Percentiles rank a stretch among this genome's conserved stretches.
phyloP scores from a whole-genome alignment of 495 filamentous ascomycete species.

The Tuber umbilicatum region DNA sequence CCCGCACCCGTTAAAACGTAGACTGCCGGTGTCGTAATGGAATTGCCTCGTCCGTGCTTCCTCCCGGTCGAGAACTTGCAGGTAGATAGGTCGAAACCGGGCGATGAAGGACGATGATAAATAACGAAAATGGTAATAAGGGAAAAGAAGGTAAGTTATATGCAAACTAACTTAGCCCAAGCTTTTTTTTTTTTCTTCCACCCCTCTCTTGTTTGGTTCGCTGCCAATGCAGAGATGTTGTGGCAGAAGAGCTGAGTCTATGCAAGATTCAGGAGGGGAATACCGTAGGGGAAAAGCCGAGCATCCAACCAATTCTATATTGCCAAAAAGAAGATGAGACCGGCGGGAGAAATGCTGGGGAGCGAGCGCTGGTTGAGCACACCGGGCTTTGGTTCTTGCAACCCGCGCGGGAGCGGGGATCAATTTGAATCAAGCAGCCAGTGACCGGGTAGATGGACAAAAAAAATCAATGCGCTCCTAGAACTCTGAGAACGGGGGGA shows the following conservation, averaged over 20 bases:
- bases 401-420: background rate
- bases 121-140: background rate
- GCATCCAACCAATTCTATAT: background rate
- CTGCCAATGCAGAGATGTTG: background rate
- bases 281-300: background rate
- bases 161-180: background rate
- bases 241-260: background rate
- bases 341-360: background rate
- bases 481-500: background rate
- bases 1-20: slow-evolving; percentile 29
- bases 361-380: background rate
- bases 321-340: background rate
- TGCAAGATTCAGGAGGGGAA: background rate
- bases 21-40: slow-evolving; percentile 30
- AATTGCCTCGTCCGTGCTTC: slow-evolving; percentile 11
- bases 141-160: background rate
- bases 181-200: background rate
- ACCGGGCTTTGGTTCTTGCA: background rate
- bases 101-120: background rate
- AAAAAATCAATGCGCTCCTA: background rate
- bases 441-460: background rate
- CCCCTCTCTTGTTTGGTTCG: background rate
- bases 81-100: background rate
- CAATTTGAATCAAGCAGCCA: background rate
- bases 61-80: slow-evolving; percentile 15